Conservation (phyloP, 2,329 filamentous ascomycete species). For the Claviceps arundinis region DNA sequence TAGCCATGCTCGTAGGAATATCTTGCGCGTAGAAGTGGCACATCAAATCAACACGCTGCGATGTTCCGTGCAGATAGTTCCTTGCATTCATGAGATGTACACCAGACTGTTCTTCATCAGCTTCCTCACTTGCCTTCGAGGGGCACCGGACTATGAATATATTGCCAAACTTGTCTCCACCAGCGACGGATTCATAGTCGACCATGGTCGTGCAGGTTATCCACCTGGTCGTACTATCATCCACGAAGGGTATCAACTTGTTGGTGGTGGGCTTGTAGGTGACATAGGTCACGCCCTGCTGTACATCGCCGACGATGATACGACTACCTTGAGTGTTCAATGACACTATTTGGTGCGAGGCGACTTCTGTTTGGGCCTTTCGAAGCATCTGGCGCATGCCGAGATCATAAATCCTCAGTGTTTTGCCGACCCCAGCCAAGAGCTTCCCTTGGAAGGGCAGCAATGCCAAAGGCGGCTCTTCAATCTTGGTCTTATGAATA, state of each 20-base stretch:
- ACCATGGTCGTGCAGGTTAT: conserved; percentile 87
- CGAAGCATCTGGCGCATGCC: conserved; percentile 86
- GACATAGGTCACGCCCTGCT: conserved; percentile 81
- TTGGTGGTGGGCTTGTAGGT: conserved; percentile 91
- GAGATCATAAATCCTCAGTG: conserved; percentile 79
- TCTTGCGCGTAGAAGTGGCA: conserved; percentile 86
- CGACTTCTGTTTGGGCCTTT: conserved; percentile 73
- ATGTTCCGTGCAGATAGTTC: conserved; percentile 77
- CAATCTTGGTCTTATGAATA: conserved; percentile 89
- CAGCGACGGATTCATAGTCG: conserved; percentile 90
- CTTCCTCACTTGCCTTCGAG: conserved; percentile 71
- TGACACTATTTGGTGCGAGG: conserved; percentile 72
- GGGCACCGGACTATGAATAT: conserved; percentile 86
- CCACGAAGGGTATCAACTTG: conserved; percentile 81
- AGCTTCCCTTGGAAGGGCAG: conserved; percentile 86
- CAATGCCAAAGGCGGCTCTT: conserved; percentile 79
- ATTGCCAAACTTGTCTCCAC: conserved; percentile 96
- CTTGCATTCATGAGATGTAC: conserved; percentile 85
- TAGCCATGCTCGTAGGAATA: conserved; percentile 79
- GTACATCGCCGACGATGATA: conserved; percentile 83
- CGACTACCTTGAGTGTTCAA: conserved; percentile 83
- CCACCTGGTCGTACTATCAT: conserved; percentile 83
- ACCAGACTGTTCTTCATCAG: conserved; percentile 83
- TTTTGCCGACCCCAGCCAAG: conserved; percentile 70
- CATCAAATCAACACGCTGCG: conserved; percentile 73